Base-by-base conservation (phyloP, 495 filamentous ascomycete genomes). In the Mycothermus thermophilus region DNA sequence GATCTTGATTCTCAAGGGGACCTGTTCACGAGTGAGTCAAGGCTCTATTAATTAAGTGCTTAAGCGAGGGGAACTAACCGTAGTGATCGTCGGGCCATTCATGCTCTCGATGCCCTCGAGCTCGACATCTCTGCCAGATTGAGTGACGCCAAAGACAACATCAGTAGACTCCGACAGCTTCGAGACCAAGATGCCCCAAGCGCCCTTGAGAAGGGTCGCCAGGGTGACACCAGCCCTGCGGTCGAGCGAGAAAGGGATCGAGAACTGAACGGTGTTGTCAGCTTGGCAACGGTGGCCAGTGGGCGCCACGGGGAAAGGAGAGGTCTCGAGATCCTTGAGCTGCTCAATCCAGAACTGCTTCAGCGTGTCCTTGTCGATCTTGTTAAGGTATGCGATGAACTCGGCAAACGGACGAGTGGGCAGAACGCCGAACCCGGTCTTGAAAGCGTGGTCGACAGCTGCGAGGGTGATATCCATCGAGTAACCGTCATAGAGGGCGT, bases 401-500 rank as follows among this genome's bases (percentile, higher is more conserved):
- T 34, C 31, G 2, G 41, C 40, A 26, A 42, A 54, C 27, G 49
- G 48, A 2, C 54, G 58, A 6, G 40, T 20, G 7, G 43, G 39
- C n/a, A 17, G 14, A 6, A 52, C 26, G 30, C 47, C 35, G 5
- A 31, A 11, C 22, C 44, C 16, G 12, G 48, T 22, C 18, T 21
- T 34, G 23, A 50, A 53, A 12, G 24, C 29, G 3, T 24, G 26
- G 16, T 49, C 50, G 11, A 53, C 50, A 0, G 38, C 37, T 12
- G 7, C 14, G 6, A 51, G 27, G 8, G 46, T 21, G 0, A 68
- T 42, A 2, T 54, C 50, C 32, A 72, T 52, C 8, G 64, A 71
- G 70, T 70, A 80, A 18, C 74, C 74, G 38, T 81, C 76, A 39
- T 78, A 81, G 3, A 80, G 42, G 0, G 70, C 66, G 44, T 81